Percentiles rank a stretch among this genome's conserved stretches.
Conservation (phyloP, 768 basidiomycete genomes). For the Lactifluus piperatus region DNA sequence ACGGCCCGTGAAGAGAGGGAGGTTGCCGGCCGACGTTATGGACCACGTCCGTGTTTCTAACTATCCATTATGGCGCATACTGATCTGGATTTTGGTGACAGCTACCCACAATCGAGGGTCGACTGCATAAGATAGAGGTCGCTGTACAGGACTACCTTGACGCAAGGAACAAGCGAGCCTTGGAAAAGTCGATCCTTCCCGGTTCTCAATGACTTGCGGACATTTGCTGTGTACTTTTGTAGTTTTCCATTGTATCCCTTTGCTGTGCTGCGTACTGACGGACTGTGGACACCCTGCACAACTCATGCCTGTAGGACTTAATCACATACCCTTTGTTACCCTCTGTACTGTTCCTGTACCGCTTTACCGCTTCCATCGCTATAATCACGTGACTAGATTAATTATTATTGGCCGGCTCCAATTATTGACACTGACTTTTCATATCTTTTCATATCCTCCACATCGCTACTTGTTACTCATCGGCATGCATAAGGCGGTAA, state of each 20-base stretch:
- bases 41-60: conserved; percentile 7
- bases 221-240: background rate
- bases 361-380: background rate
- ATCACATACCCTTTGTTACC: conserved; percentile 10
- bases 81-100: background rate
- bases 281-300: background rate
- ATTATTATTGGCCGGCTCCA: background rate
- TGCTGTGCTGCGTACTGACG: conserved; percentile 9
- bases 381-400: background rate
- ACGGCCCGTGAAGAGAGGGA: conserved; percentile 7
- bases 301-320: conserved; percentile 7
- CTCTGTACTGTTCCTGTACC: background rate
- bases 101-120: conserved; percentile 16
- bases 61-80: background rate
- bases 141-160: conserved; percentile 12
- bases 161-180: conserved; percentile 16
- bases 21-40: conserved; percentile 16
- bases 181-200: conserved; percentile 16
- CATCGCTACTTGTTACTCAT: background rate
- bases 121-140: conserved; percentile 16
- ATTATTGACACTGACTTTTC: background rate
- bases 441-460: background rate
- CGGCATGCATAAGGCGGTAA: conserved; percentile 9
- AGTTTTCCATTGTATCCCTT: conserved; percentile 10
- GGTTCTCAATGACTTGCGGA: background rate